Evolutionary conservation across 108 stramenopile species (phyloP).

Genomic region (Cyclostephanos invisitatus): DNA sequence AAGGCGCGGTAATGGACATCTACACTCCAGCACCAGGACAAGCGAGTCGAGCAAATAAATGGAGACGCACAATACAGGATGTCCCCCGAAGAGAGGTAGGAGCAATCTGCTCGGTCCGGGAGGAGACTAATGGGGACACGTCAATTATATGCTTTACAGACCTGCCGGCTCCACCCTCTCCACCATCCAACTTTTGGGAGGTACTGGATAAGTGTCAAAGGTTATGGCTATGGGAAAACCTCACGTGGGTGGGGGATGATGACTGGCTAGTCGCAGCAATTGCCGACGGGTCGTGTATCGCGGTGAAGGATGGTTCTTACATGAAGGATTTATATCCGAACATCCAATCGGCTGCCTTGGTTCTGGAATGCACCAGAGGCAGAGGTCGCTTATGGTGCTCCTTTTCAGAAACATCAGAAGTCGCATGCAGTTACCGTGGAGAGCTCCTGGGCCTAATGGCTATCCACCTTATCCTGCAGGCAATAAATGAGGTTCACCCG

Average conservation of each 20-base stretch:
- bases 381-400: conserved; percentile 3
- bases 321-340: conserved; percentile 2
- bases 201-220: background rate
- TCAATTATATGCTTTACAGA: background rate
- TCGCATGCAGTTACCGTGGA: conserved; percentile 23
- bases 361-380: conserved; percentile 10
- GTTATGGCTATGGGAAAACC: conserved; percentile 6
- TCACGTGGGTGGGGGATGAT: background rate
- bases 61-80: background rate
- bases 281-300: background rate
- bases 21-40: background rate
- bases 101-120: background rate
- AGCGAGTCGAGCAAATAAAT: background rate
- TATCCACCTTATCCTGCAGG: conserved; percentile 13
- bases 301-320: conserved; percentile 28
- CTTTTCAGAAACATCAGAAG: conserved; percentile 2
- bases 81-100: background rate
- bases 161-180: background rate
- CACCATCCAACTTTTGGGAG: background rate
- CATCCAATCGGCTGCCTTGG: background rate
- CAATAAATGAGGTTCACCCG: conserved; percentile 6
- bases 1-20: background rate
- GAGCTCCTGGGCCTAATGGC: conserved; percentile 24
- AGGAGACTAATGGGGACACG: background rate
- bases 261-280: conserved; percentile 14